phyloP scores from a whole-genome alignment of 2,329 filamentous ascomycete genomes.

The Claviceps africana region DNA sequence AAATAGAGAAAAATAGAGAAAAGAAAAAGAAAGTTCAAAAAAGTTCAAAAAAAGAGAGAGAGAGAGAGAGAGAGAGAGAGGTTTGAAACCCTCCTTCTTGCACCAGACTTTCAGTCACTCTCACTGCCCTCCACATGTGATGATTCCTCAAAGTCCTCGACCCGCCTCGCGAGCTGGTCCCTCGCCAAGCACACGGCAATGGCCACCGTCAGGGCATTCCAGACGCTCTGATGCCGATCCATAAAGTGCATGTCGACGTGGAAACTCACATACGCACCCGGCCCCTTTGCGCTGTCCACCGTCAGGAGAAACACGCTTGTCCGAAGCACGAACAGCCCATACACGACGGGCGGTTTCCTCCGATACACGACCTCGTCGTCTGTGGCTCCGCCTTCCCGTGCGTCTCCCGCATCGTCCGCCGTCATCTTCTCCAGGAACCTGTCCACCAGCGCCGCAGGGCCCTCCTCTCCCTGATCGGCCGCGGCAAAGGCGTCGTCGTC shows the following conservation, averaged over 20 bases:
- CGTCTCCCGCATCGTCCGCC: neutral
- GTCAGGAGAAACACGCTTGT: conserved; percentile 26
- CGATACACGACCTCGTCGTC: conserved; percentile 11
- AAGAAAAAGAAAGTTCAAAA: neutral
- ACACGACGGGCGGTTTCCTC: conserved; percentile 25
- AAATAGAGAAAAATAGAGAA: neutral
- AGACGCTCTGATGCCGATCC: conserved; percentile 26
- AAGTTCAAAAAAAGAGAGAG: neutral
- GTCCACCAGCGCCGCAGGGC: conserved; percentile 4
- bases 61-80: too few relatives aligned
- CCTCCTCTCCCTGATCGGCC: neutral
- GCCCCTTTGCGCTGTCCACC: conserved; percentile 23
- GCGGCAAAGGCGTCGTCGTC: conserved; percentile 19
- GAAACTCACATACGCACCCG: conserved; percentile 25
- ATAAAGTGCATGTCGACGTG: conserved; percentile 28
- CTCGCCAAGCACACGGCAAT: conserved; percentile 26
- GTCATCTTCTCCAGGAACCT: conserved; percentile 3
- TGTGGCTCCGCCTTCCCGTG: neutral
- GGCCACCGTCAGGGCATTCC: conserved; percentile 30
- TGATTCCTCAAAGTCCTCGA: conserved; percentile 21
- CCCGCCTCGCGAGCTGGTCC: conserved; percentile 22
- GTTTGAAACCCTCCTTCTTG: too few relatives aligned
- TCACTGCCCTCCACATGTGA: conserved; percentile 21
- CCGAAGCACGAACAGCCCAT: conserved; percentile 29
- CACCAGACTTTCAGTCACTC: conserved; percentile 18